phyloP scores from a whole-genome alignment of 2,329 filamentous ascomycete species.

The Fusarium oligoseptatum region DNA sequence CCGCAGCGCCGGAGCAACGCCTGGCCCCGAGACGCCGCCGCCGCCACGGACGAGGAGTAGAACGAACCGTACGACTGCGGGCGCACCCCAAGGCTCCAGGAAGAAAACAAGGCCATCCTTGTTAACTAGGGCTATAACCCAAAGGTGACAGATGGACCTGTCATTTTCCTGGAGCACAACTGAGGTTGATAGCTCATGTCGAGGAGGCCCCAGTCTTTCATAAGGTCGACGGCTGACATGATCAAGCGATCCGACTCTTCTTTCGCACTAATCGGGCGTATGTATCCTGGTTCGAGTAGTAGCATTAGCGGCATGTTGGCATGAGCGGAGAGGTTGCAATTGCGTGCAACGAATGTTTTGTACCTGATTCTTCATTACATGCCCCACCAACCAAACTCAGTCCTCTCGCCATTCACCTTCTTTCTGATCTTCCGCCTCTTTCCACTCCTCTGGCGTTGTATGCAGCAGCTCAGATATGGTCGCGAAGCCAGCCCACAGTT shows the following conservation, averaged over 20 bases:
- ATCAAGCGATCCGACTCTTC: not conserved
- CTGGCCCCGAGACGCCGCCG: not conserved
- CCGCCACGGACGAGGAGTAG: not conserved
- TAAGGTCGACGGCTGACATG: not conserved
- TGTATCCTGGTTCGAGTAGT: not conserved
- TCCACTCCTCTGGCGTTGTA: slow-evolving; percentile 34
- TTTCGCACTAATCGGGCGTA: not conserved
- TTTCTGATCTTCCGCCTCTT: slow-evolving; percentile 27
- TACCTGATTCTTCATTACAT: not conserved
- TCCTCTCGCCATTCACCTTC: slow-evolving; percentile 20
- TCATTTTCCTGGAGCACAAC: not conserved
- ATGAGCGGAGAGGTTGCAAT: not conserved
- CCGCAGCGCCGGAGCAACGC: not conserved
- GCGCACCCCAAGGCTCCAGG: not conserved
- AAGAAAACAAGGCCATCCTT: not conserved
- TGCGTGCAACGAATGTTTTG: not conserved
- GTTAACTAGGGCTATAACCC: not conserved
- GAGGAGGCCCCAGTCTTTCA: not conserved
- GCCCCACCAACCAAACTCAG: not conserved
- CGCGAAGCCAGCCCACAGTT: slow-evolving; percentile 34
- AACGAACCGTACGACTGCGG: not conserved
- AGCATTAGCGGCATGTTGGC: not conserved
- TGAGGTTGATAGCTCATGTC: not conserved
- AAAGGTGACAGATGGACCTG: not conserved
- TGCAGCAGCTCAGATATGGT: slow-evolving; percentile 28